Evolutionary conservation across 805 yeast genomes (phyloP), one percentile per base, ranked within the genome.

Genomic region (Lipomyces mesembrius): DNA sequence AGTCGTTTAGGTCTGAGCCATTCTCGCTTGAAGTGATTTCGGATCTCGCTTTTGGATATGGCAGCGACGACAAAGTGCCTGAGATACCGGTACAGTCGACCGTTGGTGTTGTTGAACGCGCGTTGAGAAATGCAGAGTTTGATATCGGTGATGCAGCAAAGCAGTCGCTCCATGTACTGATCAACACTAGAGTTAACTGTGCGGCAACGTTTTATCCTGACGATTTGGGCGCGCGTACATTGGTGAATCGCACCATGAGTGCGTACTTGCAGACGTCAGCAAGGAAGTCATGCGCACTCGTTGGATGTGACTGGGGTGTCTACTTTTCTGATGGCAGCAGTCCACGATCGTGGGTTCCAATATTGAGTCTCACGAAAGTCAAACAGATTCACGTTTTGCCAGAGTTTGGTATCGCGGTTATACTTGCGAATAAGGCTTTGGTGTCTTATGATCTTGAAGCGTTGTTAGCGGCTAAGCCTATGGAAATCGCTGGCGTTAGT

Each of bases 291-390:
- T 57, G 32, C 66, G 76, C 81, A 54, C 75, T 90, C 1, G 74
- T 88, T 25, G 97, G 95, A 0, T 80, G 89, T 2, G 82, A 82
- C 1, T 77, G 81, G 61, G 97, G 97, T 0, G 77, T 92, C 1
- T 89, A 83, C 71, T 76, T 90, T 69, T 76, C 83, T 11, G 73
- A 74, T n/a, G 68, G 73, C 3, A 43, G 49, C 49, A 61, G 71
- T n/a, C 67, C 70, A n/a, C 70, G 74, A 0, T 60, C 56, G 2
- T 90, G 96, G 95, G 83, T 80, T 63, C 80, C 85, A 64, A 84
- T 90, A 4, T 75, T 88, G 57, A 82, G 84, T 68, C 75, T 86
- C 43, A 64, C 78, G 5, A 83, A 83, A 62, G 86, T 89, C 12
- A 80, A 84, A 3, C 88, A 87, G 72, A 77, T 93, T 60, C 84